phyloP scores from a whole-genome alignment of 2,329 filamentous ascomycete genomes.

The Dissoconium aciculare region DNA sequence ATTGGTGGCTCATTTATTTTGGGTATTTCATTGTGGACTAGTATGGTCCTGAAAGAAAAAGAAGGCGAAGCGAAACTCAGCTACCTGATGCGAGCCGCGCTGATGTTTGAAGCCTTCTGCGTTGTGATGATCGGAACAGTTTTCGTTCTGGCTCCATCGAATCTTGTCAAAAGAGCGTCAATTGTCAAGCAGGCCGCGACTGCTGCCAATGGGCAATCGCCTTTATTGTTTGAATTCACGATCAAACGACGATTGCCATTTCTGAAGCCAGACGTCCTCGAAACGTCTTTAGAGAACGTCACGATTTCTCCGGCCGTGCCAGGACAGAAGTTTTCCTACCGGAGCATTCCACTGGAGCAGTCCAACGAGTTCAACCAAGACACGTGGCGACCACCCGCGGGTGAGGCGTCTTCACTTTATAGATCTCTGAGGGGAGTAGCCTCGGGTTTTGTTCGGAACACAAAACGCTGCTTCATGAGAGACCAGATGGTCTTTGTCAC shows the following conservation, averaged over 20 bases:
- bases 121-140: slow-evolving; percentile 9
- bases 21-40: not conserved
- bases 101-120: slow-evolving; percentile 3
- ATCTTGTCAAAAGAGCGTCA: slow-evolving; percentile 12
- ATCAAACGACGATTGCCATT: slow-evolving; percentile 12
- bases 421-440: slow-evolving; percentile 3
- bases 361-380: slow-evolving; percentile 7
- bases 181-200: slow-evolving; percentile 3
- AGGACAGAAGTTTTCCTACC: no score
- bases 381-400: no score
- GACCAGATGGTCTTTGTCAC: slow-evolving; percentile 17
- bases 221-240: slow-evolving; percentile 6
- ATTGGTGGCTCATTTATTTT: not conserved
- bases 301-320: no score
- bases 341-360: slow-evolving; percentile 4
- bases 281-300: slow-evolving; percentile 5
- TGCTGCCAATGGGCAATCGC: not conserved
- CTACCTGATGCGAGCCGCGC: not conserved
- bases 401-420: slow-evolving; percentile 6
- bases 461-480: slow-evolving; percentile 16
- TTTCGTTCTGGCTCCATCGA: slow-evolving; percentile 11
- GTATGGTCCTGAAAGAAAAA: not conserved
- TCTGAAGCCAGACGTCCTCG: slow-evolving; percentile 8
- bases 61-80: not conserved
- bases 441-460: slow-evolving; percentile 9